Evolutionary conservation across 495 filamentous ascomycete species (phyloP).

Genomic region (Aspergillus steynii): DNA sequence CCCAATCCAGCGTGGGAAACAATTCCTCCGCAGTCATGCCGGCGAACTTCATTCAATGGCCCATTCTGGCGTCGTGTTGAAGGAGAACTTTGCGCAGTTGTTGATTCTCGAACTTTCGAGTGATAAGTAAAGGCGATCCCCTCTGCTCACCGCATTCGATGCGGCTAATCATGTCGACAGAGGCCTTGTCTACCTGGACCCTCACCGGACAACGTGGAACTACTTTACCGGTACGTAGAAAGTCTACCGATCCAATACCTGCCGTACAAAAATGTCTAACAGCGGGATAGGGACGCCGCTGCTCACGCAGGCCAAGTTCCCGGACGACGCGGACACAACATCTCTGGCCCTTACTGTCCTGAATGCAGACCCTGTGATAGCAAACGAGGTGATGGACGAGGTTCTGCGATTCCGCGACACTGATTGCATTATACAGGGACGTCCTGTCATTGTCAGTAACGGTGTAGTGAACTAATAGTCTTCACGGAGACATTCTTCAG

Average conservation of each 20-base stretch:
- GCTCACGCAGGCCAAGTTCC: conserved; percentile 12
- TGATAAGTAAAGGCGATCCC: conserved; percentile 9
- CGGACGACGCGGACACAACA: conserved; percentile 30
- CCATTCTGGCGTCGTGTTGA: not conserved
- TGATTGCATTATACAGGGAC: conserved; percentile 19
- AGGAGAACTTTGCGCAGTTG: conserved; percentile 25
- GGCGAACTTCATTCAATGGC: not conserved
- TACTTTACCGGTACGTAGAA: conserved; percentile 10
- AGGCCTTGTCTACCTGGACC: conserved; percentile 15
- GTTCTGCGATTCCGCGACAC: conserved; percentile 17
- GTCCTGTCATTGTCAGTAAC: not conserved
- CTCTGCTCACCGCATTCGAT: not conserved
- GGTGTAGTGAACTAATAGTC: not conserved
- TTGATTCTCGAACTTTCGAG: conserved; percentile 19
- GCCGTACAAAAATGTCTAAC: no score
- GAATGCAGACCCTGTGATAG: not conserved
- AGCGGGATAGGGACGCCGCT: not conserved
- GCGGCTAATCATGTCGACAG: conserved; percentile 6
- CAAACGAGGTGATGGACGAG: conserved; percentile 21
- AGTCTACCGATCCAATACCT: no score
- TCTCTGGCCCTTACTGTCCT: conserved; percentile 14
- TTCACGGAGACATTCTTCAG: conserved; percentile 22
- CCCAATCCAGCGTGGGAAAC: conserved; percentile 6
- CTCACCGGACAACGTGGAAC: conserved; percentile 13
- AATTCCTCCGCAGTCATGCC: conserved; percentile 9